Percentiles rank a stretch among this genome's conserved stretches.
These are phyloP conservation scores for Phialophora tarda DNA, from an alignment of 2,329 filamentous ascomycete species.

Conservation along the genomic window DNA sequence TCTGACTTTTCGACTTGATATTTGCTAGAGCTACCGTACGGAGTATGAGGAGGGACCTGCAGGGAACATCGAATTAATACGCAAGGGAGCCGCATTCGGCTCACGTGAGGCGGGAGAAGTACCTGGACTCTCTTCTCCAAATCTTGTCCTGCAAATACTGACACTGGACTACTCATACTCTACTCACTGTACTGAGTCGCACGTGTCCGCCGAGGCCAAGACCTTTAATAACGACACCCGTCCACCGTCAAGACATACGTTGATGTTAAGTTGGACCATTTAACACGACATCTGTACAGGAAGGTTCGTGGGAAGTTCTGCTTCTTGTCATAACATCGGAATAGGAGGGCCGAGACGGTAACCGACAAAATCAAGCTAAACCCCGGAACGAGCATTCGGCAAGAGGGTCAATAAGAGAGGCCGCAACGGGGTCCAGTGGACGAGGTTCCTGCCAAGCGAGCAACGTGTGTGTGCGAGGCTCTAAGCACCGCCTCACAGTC, in stretches of 20 bases:
- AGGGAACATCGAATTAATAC: too few relatives aligned
- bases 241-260: neutral
- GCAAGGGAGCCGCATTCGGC: too few relatives aligned
- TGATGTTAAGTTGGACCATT: neutral
- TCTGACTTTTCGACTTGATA: neutral
- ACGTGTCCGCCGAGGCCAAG: neutral
- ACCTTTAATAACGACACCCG: neutral
- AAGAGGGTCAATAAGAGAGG: neutral
- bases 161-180: neutral
- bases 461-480: neutral
- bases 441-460: neutral
- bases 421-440: neutral
- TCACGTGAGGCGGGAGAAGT: neutral
- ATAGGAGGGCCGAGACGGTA: neutral
- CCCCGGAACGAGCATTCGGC: neutral
- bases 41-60: too few relatives aligned
- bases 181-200: neutral
- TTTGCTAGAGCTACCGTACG: neutral
- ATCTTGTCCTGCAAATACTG: neutral
- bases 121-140: neutral
- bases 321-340: neutral
- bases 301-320: neutral
- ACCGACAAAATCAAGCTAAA: neutral
- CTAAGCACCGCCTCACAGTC: neutral
- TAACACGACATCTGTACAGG: neutral